phyloP scores from a whole-genome alignment of 2,329 filamentous ascomycete genomes.

The Lasiodiplodia citricola region DNA sequence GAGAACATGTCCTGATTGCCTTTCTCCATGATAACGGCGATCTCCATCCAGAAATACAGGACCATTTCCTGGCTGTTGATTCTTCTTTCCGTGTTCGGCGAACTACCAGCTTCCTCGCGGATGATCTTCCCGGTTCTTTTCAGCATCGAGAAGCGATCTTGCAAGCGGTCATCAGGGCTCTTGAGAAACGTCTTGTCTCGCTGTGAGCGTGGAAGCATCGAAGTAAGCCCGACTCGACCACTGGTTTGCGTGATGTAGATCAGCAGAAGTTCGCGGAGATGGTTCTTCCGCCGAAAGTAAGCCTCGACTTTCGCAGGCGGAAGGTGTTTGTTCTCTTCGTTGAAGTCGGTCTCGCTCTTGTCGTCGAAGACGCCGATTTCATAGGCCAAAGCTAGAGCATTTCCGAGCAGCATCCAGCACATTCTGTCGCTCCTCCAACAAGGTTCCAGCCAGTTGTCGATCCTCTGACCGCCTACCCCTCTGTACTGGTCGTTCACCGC shows the following conservation, averaged over 20 bases:
- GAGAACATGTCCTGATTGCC: conserved; percentile 89
- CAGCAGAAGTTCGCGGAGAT: conserved; percentile 83
- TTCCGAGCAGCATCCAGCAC: conserved; percentile 97
- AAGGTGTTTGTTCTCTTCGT: conserved; percentile 42
- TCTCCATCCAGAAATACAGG: conserved; percentile 88
- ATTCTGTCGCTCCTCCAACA: conserved; percentile 90
- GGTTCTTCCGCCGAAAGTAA: conserved; percentile 77
- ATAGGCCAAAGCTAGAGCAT: conserved; percentile 85
- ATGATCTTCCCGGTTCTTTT: conserved; percentile 23
- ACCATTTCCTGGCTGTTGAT: conserved; percentile 57
- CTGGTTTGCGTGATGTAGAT: conserved; percentile 95
- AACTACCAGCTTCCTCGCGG: conserved; percentile 20
- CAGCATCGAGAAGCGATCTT: conserved; percentile 39
- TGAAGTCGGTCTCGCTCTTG: conserved; percentile 71
- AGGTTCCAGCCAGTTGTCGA: conserved; percentile 95
- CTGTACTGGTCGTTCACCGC: conserved; percentile 39
- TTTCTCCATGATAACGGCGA: conserved; percentile 89
- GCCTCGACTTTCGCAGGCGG: conserved; percentile 68
- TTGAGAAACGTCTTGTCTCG: conserved; percentile 34
- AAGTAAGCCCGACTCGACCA: conserved; percentile 88
- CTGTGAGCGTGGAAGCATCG: conserved; percentile 74
- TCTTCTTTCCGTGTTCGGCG: conserved; percentile 14
- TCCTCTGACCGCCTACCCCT: conserved; percentile 79
- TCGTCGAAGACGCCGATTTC: conserved; percentile 96
- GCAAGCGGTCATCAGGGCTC: conserved; percentile 41